phyloP scores from a whole-genome alignment of 179 eudicot genomes.

The Corrigiola litoralis region DNA sequence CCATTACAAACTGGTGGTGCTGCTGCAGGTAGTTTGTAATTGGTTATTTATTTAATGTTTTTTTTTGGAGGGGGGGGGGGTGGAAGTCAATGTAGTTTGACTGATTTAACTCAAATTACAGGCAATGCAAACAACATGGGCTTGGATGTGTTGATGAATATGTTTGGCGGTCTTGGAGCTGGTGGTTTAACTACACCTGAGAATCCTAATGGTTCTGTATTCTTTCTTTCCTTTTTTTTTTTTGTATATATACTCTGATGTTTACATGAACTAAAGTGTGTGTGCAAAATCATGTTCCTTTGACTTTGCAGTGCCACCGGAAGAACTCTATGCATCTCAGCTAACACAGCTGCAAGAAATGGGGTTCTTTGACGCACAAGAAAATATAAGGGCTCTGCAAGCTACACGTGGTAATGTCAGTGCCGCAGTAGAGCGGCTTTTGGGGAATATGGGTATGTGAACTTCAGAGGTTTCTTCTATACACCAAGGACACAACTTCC shows the following conservation, averaged over 20 bases:
- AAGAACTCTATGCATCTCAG: slow-evolving; percentile 90
- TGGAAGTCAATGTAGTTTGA: background rate
- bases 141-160: slow-evolving; percentile 81
- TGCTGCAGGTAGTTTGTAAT: slow-evolving; percentile 43
- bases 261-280: background rate
- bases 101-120: slow-evolving; percentile 13
- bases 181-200: slow-evolving; percentile 60
- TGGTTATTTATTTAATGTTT: too few relatives aligned
- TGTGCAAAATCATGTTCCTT: background rate
- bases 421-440: slow-evolving; percentile 92
- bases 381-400: slow-evolving; percentile 79
- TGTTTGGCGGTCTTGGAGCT: slow-evolving; percentile 94
- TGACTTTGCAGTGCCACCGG: slow-evolving; percentile 76
- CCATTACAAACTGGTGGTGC: slow-evolving; percentile 57
- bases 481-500: slow-evolving; percentile 18
- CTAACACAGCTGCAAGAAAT: slow-evolving; percentile 93
- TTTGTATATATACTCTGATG: too few relatives aligned
- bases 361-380: slow-evolving; percentile 90
- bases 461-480: background rate
- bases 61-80: background rate
- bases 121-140: slow-evolving; percentile 65
- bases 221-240: too few relatives aligned
- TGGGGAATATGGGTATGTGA: slow-evolving; percentile 73
- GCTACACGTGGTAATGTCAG: slow-evolving; percentile 93
- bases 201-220: slow-evolving; percentile 51